Base-by-base conservation (phyloP, 202 grass and related monocot genomes). In the Digitaria exilis region DNA sequence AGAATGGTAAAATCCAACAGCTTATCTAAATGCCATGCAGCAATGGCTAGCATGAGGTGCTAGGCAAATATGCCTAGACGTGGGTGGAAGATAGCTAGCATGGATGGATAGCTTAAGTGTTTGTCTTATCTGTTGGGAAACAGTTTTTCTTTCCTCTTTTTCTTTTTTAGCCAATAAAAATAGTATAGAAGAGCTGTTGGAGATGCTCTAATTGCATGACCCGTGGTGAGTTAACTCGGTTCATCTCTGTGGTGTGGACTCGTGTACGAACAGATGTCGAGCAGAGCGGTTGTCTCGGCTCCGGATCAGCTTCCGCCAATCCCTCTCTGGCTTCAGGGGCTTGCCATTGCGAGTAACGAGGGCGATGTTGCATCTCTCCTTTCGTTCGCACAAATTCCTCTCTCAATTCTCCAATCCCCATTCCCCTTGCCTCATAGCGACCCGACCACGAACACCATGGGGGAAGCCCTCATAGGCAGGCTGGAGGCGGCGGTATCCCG, bases 401-500 rank as follows among this genome's bases (percentile, higher is more conserved):
- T 49, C 84, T 41, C 72, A 31, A 54, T 16, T 49, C 84, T 41
- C 72, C 43, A 54, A 51, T 44, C 32, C 67, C 4, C 80, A 25
- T 55, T 13, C 55, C 22, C 13, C 10, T 48, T 42, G 0, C 25
- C 54, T 62, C 72, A 57, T 65, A 57, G 45, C 15, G 48, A 57
- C 16, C 50, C 9, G 25, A 46, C 18, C 60, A 14, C 55, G 15
- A 45, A 65, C 46, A 58, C 60, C 76, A 89, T 92, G 90, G 90
- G 77, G 50, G 74, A 62, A 49, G 66, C 83, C 11, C 44, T 93
- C 35, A 63, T 93, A n/a, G 67, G 67, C 4, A 75, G 87, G 67
- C 17, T 93, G 61, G 91, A 92, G 66, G 59, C 77, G 28, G 84
- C 77, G 71, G 87, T 89, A 68, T 83, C 87, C 71, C 87, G 65